Percentiles rank a stretch among this genome's conserved stretches.
phyloP scores from a whole-genome alignment of 2,329 filamentous ascomycete genomes.

The Penicillium palitans region DNA sequence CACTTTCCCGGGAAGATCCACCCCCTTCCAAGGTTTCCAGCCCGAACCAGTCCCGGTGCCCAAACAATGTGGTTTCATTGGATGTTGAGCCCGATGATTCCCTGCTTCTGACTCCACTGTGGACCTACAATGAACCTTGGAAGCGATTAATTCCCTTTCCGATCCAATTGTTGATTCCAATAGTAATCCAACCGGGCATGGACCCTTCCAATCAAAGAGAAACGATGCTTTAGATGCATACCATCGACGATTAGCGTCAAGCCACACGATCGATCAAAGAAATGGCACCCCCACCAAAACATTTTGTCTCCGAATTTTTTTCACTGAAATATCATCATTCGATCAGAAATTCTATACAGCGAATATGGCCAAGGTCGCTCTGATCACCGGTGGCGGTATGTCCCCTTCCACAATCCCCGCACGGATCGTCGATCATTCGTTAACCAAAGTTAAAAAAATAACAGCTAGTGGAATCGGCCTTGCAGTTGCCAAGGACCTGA shows the following conservation, averaged over 20 bases:
- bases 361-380: constrained; percentile 7
- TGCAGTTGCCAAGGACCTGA: constrained; percentile 43
- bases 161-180: background rate
- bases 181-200: background rate
- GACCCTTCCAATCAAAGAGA: background rate
- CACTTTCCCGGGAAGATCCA: background rate
- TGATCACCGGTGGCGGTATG: constrained; percentile 18
- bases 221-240: background rate
- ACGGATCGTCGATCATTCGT: background rate
- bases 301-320: background rate
- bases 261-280: background rate
- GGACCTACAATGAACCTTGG: background rate
- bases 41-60: background rate
- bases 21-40: no score
- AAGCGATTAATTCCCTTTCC: background rate
- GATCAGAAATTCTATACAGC: background rate
- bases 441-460: background rate
- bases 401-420: background rate
- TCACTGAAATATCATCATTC: background rate
- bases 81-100: background rate
- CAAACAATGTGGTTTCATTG: background rate
- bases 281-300: background rate
- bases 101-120: background rate
- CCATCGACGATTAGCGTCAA: background rate
- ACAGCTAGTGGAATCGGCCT: constrained; percentile 48